phyloP scores from a whole-genome alignment of 140 eudicot species.

The Flaveria floridana region DNA sequence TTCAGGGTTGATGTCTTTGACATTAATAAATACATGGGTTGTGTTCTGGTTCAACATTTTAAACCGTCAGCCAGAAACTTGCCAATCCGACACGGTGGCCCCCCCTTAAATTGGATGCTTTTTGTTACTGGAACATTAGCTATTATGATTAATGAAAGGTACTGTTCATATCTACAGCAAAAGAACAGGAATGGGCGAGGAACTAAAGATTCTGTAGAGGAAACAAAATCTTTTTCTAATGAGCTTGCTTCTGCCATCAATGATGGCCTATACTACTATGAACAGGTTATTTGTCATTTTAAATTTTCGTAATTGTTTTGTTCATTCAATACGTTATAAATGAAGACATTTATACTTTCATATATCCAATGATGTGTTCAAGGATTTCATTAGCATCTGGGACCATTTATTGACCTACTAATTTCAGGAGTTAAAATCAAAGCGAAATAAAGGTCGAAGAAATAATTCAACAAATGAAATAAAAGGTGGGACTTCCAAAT shows the following conservation, averaged over 20 bases:
- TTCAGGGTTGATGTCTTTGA: background rate
- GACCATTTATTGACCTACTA: conserved; percentile 7
- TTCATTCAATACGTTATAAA: background rate
- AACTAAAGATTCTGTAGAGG: conserved; percentile 39
- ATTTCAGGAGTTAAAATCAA: conserved; percentile 66
- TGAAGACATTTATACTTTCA: background rate
- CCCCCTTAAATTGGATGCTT: background rate
- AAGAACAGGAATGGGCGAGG: conserved; percentile 46
- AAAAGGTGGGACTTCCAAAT: conserved; percentile 50
- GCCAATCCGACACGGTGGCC: background rate
- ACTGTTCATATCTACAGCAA: conserved; percentile 40
- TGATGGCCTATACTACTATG: conserved; percentile 88
- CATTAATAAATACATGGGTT: background rate
- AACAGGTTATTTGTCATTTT: conserved; percentile 57
- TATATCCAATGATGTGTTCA: background rate
- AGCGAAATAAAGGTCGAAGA: conserved; percentile 53
- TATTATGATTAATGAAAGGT: conserved; percentile 21
- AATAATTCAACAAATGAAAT: conserved; percentile 40
- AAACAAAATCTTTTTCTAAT: conserved; percentile 48
- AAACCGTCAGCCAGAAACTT: background rate
- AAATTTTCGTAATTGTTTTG: background rate
- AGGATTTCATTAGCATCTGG: background rate
- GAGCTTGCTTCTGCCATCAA: conserved; percentile 91
- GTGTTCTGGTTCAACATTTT: background rate
- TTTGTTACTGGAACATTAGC: conserved; percentile 14